Conservation (phyloP, 1,139 yeast species). For the Candida freyschussii region DNA sequence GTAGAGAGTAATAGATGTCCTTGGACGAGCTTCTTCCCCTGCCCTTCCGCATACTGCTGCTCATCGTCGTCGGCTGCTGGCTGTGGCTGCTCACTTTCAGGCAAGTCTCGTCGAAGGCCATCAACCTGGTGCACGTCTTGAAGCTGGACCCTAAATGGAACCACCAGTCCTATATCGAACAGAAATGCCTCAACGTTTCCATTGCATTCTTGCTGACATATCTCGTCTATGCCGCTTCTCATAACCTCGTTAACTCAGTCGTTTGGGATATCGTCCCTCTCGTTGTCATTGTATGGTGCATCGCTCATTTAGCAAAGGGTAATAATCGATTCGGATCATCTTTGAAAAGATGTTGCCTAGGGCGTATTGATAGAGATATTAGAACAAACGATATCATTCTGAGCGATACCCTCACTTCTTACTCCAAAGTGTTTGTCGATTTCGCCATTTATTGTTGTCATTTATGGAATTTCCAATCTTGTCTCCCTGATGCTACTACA, state of each 20-base stretch:
- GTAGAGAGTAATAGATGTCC: conserved; percentile 1
- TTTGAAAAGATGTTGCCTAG: conserved; percentile 47
- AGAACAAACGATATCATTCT: conserved; percentile 76
- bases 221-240: conserved; percentile 7
- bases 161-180: conserved; percentile 3
- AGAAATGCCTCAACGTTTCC: conserved; percentile 8
- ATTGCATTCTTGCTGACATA: conserved; percentile 8
- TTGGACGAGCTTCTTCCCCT: conserved; percentile 19
- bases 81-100: conserved; percentile 15
- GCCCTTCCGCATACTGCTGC: conserved; percentile 18
- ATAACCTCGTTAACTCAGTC: conserved; percentile 7
- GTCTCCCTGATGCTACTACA: conserved; percentile 14
- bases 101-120: conserved; percentile 3
- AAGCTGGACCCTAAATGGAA: conserved; percentile 11
- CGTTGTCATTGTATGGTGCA: conserved; percentile 28
- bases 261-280: conserved; percentile 31
- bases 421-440: conserved; percentile 71
- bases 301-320: conserved; percentile 34
- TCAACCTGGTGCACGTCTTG: conserved; percentile 12
- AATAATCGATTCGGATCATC: conserved; percentile 31
- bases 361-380: conserved; percentile 51
- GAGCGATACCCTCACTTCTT: conserved; percentile 79
- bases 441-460: conserved; percentile 44
- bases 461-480: conserved; percentile 23
- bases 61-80: conserved; percentile 19